Percentiles rank a stretch among this genome's conserved stretches.
phyloP scores from a whole-genome alignment of 2,329 filamentous ascomycete species.

The Dryadomyces quercivorus region DNA sequence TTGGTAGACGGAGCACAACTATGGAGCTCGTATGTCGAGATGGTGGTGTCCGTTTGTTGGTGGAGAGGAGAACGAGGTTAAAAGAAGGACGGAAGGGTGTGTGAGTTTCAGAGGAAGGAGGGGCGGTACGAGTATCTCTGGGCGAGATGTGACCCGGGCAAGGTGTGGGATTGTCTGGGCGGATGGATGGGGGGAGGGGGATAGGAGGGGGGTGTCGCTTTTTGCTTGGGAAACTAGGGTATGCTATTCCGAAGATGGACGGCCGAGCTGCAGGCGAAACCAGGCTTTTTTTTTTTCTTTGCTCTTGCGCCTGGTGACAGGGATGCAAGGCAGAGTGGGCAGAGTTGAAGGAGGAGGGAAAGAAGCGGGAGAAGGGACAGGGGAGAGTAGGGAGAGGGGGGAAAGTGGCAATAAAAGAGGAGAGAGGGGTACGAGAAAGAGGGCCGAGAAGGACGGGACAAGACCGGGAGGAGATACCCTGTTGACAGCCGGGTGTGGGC shows the following conservation, averaged over 20 bases:
- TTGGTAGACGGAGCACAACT: background rate
- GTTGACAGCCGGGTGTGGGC: background rate
- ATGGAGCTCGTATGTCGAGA: background rate
- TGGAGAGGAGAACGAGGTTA: background rate
- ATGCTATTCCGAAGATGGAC: background rate
- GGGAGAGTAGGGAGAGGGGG: background rate
- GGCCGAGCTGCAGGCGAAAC: background rate
- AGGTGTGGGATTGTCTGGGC: background rate
- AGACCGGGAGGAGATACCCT: background rate
- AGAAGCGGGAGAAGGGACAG: background rate
- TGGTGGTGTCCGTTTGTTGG: background rate
- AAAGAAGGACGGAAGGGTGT: slow-evolving; percentile 2
- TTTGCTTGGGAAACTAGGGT: background rate
- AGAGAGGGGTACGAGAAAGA: background rate
- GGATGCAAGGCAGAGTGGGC: background rate
- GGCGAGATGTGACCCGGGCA: background rate
- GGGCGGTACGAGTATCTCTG: background rate
- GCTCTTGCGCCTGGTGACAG: background rate
- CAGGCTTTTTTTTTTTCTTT: slow-evolving; percentile 1
- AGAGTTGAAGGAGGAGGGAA: background rate
- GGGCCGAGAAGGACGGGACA: background rate
- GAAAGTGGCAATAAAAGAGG: background rate
- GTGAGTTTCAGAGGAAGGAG: background rate
- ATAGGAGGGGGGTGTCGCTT: background rate
- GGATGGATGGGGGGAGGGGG: background rate